phyloP scores from a whole-genome alignment of 805 yeast species.

The Metschnikowia corniflorae region DNA sequence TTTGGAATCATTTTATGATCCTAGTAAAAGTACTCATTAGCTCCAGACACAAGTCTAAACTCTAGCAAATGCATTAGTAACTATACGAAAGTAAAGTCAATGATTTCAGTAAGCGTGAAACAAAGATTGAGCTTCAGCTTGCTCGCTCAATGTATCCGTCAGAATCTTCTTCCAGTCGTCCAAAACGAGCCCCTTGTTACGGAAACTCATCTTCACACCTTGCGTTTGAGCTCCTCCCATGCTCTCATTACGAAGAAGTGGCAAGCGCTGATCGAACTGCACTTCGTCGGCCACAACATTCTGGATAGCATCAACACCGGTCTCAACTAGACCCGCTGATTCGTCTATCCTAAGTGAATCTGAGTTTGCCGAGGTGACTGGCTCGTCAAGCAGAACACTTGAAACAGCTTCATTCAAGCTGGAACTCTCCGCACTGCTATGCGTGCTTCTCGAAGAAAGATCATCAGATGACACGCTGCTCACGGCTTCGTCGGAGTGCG shows the following conservation, averaged over 20 bases:
- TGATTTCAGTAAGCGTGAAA: constrained; percentile 21
- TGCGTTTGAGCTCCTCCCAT: constrained; percentile 13
- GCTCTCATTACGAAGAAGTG: constrained; percentile 26
- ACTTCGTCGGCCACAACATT: constrained; percentile 19
- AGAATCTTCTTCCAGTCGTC: constrained; percentile 14
- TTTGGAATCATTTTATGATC: too few species aligned
- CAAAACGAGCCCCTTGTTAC: constrained; percentile 1
- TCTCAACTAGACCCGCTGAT: background rate
- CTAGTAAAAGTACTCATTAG: too few species aligned
- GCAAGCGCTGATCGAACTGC: constrained; percentile 25
- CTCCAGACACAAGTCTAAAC: too few species aligned
- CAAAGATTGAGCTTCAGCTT: constrained; percentile 18
- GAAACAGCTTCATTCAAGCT: constrained; percentile 2
- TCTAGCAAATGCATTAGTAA: too few species aligned
- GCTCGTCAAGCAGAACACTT: constrained; percentile 1
- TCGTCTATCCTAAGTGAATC: background rate
- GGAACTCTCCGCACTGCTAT: background rate
- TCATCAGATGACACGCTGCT: constrained; percentile 1
- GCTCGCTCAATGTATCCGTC: constrained; percentile 26
- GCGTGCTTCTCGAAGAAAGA: constrained; percentile 1
- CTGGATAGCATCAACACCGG: constrained; percentile 6
- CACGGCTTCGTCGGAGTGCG: background rate
- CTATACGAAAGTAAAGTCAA: too few species aligned
- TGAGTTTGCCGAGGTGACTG: background rate
- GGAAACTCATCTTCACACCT: background rate